Evolutionary conservation across 192 early-diverging fungal species (phyloP).

Genomic region (Phlyctochytrium arcticum): DNA sequence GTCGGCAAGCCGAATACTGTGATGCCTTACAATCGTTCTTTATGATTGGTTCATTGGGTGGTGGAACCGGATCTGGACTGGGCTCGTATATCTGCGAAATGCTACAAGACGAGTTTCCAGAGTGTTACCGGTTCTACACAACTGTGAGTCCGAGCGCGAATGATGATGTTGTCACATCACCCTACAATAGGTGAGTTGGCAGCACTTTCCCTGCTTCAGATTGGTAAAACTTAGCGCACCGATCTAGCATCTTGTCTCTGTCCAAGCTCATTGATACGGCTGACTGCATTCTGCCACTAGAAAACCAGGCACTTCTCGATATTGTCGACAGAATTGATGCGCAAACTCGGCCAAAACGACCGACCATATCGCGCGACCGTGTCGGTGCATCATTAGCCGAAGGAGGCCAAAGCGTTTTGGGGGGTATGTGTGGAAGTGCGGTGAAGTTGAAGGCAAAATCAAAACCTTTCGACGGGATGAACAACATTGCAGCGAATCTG

Average conservation of each 20-base stretch:
- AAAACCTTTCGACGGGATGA: conserved; percentile 50
- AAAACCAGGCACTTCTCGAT: conserved; percentile 50
- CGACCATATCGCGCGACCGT: conserved; percentile 18
- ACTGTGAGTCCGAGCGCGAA: conserved; percentile 40
- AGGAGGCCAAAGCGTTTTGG: conserved; percentile 18
- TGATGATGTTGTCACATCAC: conserved; percentile 58
- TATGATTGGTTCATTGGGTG: conserved; percentile 45
- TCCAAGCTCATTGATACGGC: conserved; percentile 34
- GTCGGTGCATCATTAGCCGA: too few species aligned
- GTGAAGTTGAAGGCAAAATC: conserved; percentile 23
- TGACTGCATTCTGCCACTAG: conserved; percentile 53
- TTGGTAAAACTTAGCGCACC: conserved; percentile 5
- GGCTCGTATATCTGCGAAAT: conserved; percentile 40
- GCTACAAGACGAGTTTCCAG: conserved; percentile 40
- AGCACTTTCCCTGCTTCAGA: not conserved
- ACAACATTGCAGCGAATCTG: conserved; percentile 57
- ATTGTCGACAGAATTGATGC: conserved; percentile 36
- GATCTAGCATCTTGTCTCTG: conserved; percentile 39
- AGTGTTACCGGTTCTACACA: conserved; percentile 36
- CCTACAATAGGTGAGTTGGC: conserved; percentile 45
- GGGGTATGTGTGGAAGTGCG: conserved; percentile 24
- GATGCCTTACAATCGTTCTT: conserved; percentile 55
- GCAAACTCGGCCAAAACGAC: conserved; percentile 8
- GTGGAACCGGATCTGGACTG: conserved; percentile 59
- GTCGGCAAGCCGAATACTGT: conserved; percentile 49